Evolutionary conservation across 2,329 filamentous ascomycete genomes (phyloP).

Genomic region (Blastomyces silverae): DNA sequence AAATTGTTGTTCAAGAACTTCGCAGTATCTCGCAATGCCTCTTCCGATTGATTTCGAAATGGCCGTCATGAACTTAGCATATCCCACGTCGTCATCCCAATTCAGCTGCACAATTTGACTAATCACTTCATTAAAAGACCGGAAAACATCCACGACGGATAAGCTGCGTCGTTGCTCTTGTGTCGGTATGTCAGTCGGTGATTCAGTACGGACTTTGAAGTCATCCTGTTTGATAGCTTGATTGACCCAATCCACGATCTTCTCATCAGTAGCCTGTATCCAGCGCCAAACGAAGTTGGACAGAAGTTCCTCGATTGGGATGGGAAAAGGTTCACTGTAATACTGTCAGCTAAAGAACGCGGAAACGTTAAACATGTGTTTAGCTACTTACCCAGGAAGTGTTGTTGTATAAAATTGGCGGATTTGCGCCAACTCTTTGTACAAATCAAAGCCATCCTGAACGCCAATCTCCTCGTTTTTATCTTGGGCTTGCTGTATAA

Average conservation of each 20-base stretch:
- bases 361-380: neutral
- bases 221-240: slow-evolving; percentile 84
- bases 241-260: slow-evolving; percentile 76
- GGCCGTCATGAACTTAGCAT: slow-evolving; percentile 95
- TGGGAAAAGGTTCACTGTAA: slow-evolving; percentile 62
- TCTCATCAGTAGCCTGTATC: slow-evolving; percentile 73
- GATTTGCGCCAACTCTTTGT: slow-evolving; percentile 79
- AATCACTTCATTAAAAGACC: slow-evolving; percentile 84
- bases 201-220: slow-evolving; percentile 67
- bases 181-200: slow-evolving; percentile 55
- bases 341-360: neutral
- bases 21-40: slow-evolving; percentile 83
- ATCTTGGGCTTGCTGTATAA: slow-evolving; percentile 65
- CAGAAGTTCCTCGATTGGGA: slow-evolving; percentile 77
- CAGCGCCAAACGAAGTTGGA: slow-evolving; percentile 95
- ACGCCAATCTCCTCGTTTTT: slow-evolving; percentile 70
- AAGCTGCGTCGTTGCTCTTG: slow-evolving; percentile 87
- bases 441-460: slow-evolving; percentile 89
- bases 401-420: slow-evolving; percentile 70
- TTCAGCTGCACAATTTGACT: slow-evolving; percentile 79
- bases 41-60: slow-evolving; percentile 76
- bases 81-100: slow-evolving; percentile 89
- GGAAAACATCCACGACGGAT: slow-evolving; percentile 88
- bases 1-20: slow-evolving; percentile 79
- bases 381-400: slow-evolving; percentile 52